phyloP scores from a whole-genome alignment of 805 yeast genomes.

The Candida koratica region DNA sequence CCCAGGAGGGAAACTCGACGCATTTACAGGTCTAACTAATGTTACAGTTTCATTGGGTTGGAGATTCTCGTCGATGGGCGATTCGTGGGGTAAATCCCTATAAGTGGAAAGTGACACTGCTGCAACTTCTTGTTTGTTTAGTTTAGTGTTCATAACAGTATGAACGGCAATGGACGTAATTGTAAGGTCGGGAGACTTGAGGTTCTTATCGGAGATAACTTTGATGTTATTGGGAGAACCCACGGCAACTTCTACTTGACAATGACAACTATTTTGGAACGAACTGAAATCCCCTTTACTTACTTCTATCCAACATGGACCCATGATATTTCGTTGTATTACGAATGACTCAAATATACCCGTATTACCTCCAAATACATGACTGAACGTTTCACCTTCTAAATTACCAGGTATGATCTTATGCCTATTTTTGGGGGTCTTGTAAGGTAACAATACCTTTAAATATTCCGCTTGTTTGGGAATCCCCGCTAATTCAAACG shows the following conservation, averaged over 20 bases:
- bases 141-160: conserved; percentile 69
- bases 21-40: conserved; percentile 73
- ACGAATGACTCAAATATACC: conserved; percentile 83
- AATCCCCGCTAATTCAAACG: conserved; percentile 78
- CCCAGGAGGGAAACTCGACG: conserved; percentile 69
- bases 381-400: conserved; percentile 71
- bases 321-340: conserved; percentile 80
- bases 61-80: conserved; percentile 60
- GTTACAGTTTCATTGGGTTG: conserved; percentile 64
- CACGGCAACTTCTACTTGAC: conserved; percentile 70
- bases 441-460: conserved; percentile 70
- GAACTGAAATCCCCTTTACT: conserved; percentile 56
- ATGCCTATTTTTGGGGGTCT: conserved; percentile 52
- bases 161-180: conserved; percentile 74
- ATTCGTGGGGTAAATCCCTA: conserved; percentile 66
- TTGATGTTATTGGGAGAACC: conserved; percentile 44
- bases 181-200: conserved; percentile 61
- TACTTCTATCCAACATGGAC: conserved; percentile 94
- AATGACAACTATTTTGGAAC: conserved; percentile 67
- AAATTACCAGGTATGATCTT: conserved; percentile 55
- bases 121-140: conserved; percentile 80
- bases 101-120: conserved; percentile 76
- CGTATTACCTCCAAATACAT: conserved; percentile 75
- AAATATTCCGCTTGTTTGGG: conserved; percentile 80
- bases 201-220: conserved; percentile 36